Conservation (phyloP, 768 basidiomycete species). For the Termitomyces sp. region DNA sequence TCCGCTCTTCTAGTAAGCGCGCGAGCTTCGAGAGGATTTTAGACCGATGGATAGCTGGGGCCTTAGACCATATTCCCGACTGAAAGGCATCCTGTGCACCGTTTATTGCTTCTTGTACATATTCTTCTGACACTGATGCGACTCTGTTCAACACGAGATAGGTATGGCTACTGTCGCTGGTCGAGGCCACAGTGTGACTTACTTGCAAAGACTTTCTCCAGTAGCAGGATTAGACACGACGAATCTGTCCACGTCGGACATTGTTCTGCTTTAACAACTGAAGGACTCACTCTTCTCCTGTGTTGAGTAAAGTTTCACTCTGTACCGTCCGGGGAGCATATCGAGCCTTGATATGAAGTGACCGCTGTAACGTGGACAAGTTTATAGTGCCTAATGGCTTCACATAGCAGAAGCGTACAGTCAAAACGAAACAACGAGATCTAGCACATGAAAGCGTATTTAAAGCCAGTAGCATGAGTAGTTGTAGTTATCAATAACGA, state of each 20-base stretch:
- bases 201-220: slow-evolving; percentile 54
- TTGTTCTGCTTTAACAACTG: background rate
- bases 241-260: slow-evolving; percentile 29
- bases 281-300: slow-evolving; percentile 17
- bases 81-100: slow-evolving; percentile 54
- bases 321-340: slow-evolving; percentile 3
- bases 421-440: background rate
- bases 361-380: slow-evolving; percentile 1
- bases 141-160: slow-evolving; percentile 35
- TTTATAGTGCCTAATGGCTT: background rate
- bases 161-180: background rate
- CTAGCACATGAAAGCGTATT: background rate
- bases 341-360: slow-evolving; percentile 8
- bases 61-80: slow-evolving; percentile 68
- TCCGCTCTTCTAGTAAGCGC: slow-evolving; percentile 46
- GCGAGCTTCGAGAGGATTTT: slow-evolving; percentile 62
- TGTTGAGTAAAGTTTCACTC: background rate
- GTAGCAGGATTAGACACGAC: slow-evolving; percentile 64
- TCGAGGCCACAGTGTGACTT: slow-evolving; percentile 16
- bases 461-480: background rate
- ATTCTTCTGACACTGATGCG: slow-evolving; percentile 40
- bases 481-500: background rate
- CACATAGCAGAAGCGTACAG: background rate
- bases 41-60: slow-evolving; percentile 54
- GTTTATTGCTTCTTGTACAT: slow-evolving; percentile 45